Evolutionary conservation across 2,329 filamentous ascomycete genomes (phyloP).

Genomic region (Colletotrichum australisinense): DNA sequence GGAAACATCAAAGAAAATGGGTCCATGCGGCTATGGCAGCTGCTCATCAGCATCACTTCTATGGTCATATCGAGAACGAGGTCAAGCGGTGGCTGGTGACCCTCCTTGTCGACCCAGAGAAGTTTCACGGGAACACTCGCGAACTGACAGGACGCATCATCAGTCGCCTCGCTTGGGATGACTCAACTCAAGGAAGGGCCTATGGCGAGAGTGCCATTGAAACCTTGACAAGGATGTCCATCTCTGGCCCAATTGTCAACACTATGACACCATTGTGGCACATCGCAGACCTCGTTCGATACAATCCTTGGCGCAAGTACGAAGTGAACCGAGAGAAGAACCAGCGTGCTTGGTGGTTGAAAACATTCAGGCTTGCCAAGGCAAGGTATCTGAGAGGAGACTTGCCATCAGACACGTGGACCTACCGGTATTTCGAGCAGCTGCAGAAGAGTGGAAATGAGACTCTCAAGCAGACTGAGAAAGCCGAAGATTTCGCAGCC

Average conservation of each 20-base stretch:
- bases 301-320: conserved; percentile 60
- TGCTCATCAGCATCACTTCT: conserved; percentile 54
- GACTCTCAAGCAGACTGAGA: conserved; percentile 51
- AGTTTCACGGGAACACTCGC: conserved; percentile 57
- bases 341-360: conserved; percentile 59
- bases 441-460: conserved; percentile 52
- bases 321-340: conserved; percentile 56
- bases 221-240: conserved; percentile 62
- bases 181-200: conserved; percentile 56
- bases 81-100: conserved; percentile 58
- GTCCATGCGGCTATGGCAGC: conserved; percentile 61
- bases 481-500: conserved; percentile 58
- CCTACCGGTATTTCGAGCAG: conserved; percentile 59
- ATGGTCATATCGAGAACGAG: conserved; percentile 60
- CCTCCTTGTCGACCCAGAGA: conserved; percentile 57
- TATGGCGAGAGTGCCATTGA: conserved; percentile 59
- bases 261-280: conserved; percentile 61
- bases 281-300: conserved; percentile 49
- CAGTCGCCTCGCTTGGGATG: conserved; percentile 61
- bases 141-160: conserved; percentile 63
- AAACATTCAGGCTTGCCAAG: conserved; percentile 54
- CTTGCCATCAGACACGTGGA: conserved; percentile 59
- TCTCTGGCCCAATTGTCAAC: conserved; percentile 63
- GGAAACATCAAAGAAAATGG: conserved; percentile 63
- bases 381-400: conserved; percentile 52